Evolutionary conservation across 345 rosid genomes (phyloP).

Genomic region (Garcia nutans): DNA sequence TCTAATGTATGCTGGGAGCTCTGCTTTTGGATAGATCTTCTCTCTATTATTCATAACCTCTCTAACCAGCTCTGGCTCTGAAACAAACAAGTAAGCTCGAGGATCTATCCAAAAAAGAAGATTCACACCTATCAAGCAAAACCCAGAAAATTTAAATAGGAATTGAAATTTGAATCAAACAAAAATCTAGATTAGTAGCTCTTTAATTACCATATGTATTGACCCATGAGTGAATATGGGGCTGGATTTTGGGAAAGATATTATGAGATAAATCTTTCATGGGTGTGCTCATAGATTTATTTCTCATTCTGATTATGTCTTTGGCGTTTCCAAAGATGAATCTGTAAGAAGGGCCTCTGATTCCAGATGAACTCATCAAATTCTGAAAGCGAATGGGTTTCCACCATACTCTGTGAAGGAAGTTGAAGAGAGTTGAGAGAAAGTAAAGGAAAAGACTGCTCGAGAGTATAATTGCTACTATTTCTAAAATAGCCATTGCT

Average conservation of each 20-base stretch:
- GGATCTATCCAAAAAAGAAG: conserved; percentile 37
- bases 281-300: conserved; percentile 4
- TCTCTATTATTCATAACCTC: conserved; percentile 40
- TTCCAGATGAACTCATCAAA: background rate
- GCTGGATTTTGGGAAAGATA: conserved; percentile 20
- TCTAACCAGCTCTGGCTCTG: conserved; percentile 41
- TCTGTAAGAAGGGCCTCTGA: conserved; percentile 16
- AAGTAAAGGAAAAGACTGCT: too few relatives aligned
- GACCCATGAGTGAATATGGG: conserved; percentile 29
- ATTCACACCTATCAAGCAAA: conserved; percentile 24
- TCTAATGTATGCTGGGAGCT: background rate
- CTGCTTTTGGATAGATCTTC: conserved; percentile 9
- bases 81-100: conserved; percentile 33
- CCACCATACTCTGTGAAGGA: conserved; percentile 13
- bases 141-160: background rate
- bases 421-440: background rate
- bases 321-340: conserved; percentile 1
- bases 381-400: background rate
- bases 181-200: too few relatives aligned
- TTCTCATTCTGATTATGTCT: background rate
- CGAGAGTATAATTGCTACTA: too few relatives aligned
- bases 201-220: conserved; percentile 26
- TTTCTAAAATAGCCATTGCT: too few relatives aligned
- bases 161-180: too few relatives aligned
- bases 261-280: conserved; percentile 23